Evolutionary conservation across 495 filamentous ascomycete genomes (phyloP).

Genomic region (Podospora anserina): DNA sequence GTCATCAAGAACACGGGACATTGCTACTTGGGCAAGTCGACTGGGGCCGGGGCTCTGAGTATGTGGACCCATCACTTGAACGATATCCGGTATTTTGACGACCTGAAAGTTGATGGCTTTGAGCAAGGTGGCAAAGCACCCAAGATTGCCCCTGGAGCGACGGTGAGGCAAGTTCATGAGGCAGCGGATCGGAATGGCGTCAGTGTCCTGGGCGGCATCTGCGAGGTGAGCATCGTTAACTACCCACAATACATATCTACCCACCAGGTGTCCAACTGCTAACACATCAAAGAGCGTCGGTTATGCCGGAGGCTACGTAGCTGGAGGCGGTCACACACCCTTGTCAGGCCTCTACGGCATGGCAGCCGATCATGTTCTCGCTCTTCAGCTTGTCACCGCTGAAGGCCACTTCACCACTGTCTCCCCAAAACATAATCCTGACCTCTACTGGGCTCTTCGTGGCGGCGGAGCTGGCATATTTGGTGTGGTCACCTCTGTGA

Average conservation of each 20-base stretch:
- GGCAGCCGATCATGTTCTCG: constrained; percentile 46
- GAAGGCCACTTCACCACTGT: constrained; percentile 43
- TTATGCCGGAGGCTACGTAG: constrained; percentile 40
- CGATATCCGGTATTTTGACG: constrained; percentile 24
- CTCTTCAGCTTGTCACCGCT: constrained; percentile 45
- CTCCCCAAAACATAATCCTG: constrained; percentile 38
- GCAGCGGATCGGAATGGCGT: constrained; percentile 44
- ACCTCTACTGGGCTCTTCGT: constrained; percentile 55
- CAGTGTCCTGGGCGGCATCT: constrained; percentile 50
- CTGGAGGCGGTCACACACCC: constrained; percentile 44
- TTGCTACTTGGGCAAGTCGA: constrained; percentile 56
- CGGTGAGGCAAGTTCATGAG: constrained; percentile 50
- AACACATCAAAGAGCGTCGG: constrained; percentile 24
- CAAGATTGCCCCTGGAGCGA: constrained; percentile 55
- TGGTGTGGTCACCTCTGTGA: constrained; percentile 51
- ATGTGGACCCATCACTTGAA: constrained; percentile 57
- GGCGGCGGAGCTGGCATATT: constrained; percentile 52
- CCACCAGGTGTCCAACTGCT: background rate
- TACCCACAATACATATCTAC: background rate
- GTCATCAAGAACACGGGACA: constrained; percentile 68
- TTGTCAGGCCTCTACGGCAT: constrained; percentile 43
- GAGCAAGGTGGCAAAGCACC: constrained; percentile 43
- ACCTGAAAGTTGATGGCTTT: constrained; percentile 31
- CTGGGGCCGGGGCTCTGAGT: constrained; percentile 47
- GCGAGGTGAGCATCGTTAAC: constrained; percentile 11